Percentiles rank a stretch among this genome's conserved stretches.
Conservation (phyloP, 441 rosid genomes). For the Macaranga tanarius region DNA sequence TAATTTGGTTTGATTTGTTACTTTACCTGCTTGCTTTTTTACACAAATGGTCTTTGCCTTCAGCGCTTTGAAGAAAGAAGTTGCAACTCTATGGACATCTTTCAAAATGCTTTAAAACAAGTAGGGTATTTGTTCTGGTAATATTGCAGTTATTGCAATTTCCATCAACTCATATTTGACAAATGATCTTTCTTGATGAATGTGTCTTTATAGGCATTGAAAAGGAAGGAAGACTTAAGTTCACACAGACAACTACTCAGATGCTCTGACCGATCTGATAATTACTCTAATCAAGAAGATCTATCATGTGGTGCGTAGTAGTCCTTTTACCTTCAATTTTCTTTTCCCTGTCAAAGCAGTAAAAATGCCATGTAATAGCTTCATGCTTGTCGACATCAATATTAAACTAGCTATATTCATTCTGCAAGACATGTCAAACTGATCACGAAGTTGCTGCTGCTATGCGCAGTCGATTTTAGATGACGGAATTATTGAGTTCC, state of each 20-base stretch:
- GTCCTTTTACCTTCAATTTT: too few relatives aligned
- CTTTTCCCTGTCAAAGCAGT: too few relatives aligned
- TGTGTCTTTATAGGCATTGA: slow-evolving; percentile 23
- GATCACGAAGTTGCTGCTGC: neutral
- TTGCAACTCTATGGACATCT: slow-evolving; percentile 18
- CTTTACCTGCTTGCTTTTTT: neutral
- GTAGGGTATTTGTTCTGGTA: slow-evolving; percentile 7
- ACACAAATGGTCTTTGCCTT: slow-evolving; percentile 1
- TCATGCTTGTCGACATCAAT: neutral
- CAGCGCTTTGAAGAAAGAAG: slow-evolving; percentile 34
- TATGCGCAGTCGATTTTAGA: neutral
- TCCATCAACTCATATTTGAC: neutral
- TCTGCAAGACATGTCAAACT: neutral
- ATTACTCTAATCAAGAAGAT: slow-evolving; percentile 20
- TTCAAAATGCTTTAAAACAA: slow-evolving; percentile 28
- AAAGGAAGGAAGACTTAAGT: slow-evolving; percentile 26
- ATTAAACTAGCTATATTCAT: neutral
- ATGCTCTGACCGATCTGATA: slow-evolving; percentile 22
- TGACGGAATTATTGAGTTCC: neutral
- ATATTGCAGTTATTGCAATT: neutral
- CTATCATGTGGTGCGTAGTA: slow-evolving; percentile 23
- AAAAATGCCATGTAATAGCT: neutral
- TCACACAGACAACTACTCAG: slow-evolving; percentile 2
- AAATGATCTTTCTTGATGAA: slow-evolving; percentile 1
- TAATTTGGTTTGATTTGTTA: neutral